phyloP scores from a whole-genome alignment of 2,329 filamentous ascomycete species.

The Blumeria graminis region DNA sequence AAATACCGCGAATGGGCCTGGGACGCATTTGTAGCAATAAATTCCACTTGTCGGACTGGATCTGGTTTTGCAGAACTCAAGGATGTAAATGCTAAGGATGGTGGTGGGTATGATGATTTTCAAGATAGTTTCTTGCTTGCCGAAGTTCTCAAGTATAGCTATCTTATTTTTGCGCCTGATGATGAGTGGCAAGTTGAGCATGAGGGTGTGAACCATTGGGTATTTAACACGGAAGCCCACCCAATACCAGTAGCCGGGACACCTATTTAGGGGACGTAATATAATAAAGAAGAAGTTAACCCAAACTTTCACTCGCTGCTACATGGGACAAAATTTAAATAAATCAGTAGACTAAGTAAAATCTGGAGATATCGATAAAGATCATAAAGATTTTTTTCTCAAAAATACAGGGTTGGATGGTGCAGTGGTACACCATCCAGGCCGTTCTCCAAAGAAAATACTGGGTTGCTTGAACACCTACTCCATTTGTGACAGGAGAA shows the following conservation, averaged over 20 bases:
- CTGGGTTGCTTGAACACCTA: no score
- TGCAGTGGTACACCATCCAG: no score
- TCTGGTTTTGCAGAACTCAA: slow-evolving; percentile 42
- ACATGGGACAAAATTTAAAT: no score
- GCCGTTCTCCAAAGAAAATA: no score
- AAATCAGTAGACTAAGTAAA: no score
- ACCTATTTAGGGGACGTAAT: slow-evolving; percentile 5
- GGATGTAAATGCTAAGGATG: slow-evolving; percentile 38
- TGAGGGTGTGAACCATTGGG: slow-evolving; percentile 27
- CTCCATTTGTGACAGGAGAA: no score
- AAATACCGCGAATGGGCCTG: slow-evolving; percentile 72
- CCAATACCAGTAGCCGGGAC: slow-evolving; percentile 23
- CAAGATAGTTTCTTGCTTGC: slow-evolving; percentile 80
- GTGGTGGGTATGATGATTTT: slow-evolving; percentile 39
- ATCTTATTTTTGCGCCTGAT: slow-evolving; percentile 28
- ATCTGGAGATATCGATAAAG: no score
- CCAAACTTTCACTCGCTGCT: no score
- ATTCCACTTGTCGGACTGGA: slow-evolving; percentile 32
- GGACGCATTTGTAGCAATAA: slow-evolving; percentile 50
- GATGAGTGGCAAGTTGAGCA: slow-evolving; percentile 27
- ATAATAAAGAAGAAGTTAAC: no score
- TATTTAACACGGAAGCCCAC: slow-evolving; percentile 43
- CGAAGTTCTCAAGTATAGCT: slow-evolving; percentile 68
- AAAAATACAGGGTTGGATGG: no score
- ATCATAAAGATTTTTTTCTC: no score